Evolutionary conservation across 129 eudicot species (phyloP), one percentile per base, ranked within the genome.

Genomic region (Oenanthe sinensis): DNA sequence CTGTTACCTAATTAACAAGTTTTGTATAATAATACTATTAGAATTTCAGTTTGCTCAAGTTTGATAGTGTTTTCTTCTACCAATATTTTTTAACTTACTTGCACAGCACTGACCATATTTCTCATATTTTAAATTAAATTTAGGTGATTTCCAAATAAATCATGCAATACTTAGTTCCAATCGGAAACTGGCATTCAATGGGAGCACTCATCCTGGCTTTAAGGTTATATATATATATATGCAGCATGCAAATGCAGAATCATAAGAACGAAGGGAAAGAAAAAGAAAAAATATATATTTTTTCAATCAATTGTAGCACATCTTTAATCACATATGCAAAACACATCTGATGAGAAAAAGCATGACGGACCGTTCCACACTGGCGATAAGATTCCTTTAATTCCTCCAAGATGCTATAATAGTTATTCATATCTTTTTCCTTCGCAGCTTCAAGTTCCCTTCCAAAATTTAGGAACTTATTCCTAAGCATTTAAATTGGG

Each of bases 381-480:
- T 81, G 91, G 76, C 82, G 95, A 87, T 88, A 96, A 39, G 96
- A 89, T 84, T 90, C 92, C 83, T 81, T 85, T 71, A 96, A 71
- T 85, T 92, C 93, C 76, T 84, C 84, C 87, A 86, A 67, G 81
- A 92, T 82, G 68, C 83, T 85, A 78, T 83, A 28, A 81, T 87
- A 92, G 87, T 82, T 87, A 79, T 82, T 90, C 72, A 44, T 88
- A 77, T 96, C 97, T 74, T 87, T 87, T 49, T 90, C 97, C 86
- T 85, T 92, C n/a, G 91, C 93, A 86, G 82, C 77, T 68, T 92
- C 96, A 82, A 88, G 92, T 42, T 92, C 97, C 83, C 81, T 87
- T 55, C 90, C 91, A 80, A 87, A 81, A 68, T 80, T 87, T 75
- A 76, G 82, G 80, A 96, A 96, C 79, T 92, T 85, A 74, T 80